These are phyloP conservation scores for Aschersonia sp. DNA, from an alignment of 2,329 filamentous ascomycete species.

Conservation along the genomic window DNA sequence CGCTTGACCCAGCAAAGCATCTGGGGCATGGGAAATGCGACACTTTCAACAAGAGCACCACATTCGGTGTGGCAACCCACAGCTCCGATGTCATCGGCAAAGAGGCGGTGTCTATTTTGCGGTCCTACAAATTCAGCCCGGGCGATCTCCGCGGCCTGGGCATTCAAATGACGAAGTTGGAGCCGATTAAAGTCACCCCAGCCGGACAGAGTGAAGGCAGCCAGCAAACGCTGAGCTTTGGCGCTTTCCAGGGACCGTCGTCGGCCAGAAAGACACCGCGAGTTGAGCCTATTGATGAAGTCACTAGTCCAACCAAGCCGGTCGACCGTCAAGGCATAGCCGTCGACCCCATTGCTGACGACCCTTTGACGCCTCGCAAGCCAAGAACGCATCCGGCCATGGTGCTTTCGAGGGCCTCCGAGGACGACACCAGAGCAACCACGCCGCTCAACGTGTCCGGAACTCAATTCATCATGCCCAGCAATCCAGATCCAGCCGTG, in stretches of 20 bases:
- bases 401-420: conserved; percentile 32
- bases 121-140: conserved; percentile 69
- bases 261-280: conserved; percentile 23
- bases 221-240: conserved; percentile 67
- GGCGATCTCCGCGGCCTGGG: conserved; percentile 89
- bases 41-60: conserved; percentile 74
- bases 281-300: conserved; percentile 38
- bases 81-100: conserved; percentile 55
- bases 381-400: conserved; percentile 38
- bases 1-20: conserved; percentile 83
- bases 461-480: conserved; percentile 85
- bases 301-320: conserved; percentile 19
- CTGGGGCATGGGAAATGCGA: conserved; percentile 93
- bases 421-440: conserved; percentile 39
- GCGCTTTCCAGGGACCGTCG: conserved; percentile 27
- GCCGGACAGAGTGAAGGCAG: conserved; percentile 43
- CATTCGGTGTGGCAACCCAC: conserved; percentile 76
- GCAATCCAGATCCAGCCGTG: conserved; percentile 67
- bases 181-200: conserved; percentile 51
- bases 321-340: conserved; percentile 14
- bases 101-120: conserved; percentile 74
- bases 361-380: conserved; percentile 37
- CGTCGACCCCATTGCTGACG: conserved; percentile 40
- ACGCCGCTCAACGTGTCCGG: conserved; percentile 65
- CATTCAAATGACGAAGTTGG: conserved; percentile 85